Base-by-base conservation (phyloP, 805 yeast species). In the Cyberlindnera samutprakarnensis region DNA sequence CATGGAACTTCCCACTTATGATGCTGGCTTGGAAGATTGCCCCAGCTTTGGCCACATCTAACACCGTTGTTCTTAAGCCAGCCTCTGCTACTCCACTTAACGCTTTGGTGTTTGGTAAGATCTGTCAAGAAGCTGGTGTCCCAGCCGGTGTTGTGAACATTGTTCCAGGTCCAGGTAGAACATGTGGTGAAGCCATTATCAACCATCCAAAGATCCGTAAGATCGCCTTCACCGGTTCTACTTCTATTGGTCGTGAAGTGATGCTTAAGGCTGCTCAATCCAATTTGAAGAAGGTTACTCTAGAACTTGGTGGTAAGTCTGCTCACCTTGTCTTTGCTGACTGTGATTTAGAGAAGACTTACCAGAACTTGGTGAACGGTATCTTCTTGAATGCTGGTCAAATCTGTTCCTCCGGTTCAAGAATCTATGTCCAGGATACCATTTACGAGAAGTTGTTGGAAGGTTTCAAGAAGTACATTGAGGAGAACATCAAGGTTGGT, bases 241-340 rank as follows among this genome's bases (percentile, higher is more conserved):
- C 92, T 28, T 76, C 71, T 32, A 68, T 78, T 40, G 92, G 92
- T 61, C 77, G 74, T 56, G 64, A 62, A 49, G 78, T 81, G 42
- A 79, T 81, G 76, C 65, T 65, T 41, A 70, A 69, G 47, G 81
- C 85, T 49, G 79, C 85, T 39, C 69, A 72, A 42, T 64, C 83
- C n/a, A 70, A 71, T 61, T 66, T 80, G 65, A 81, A 81, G 70
- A 80, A 80, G 63, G 80, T 79, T 32, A 79, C 90, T 30, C 66
- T 81, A 59, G 92, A 81, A 62, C 68, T 80, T 49, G 92, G 92
- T 59, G 92, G 92, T 59, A 81, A 81, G 59, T 78, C 87, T 37
- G 83, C 88, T 49, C 77, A 79, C 55, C 69, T 81, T 49, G 77
- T 81, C 25, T 80, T 80, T 52, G 65, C 71, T 44, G 92, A 81